Evolutionary conservation across 1,139 yeast genomes (phyloP), one percentile per base, ranked within the genome.

Genomic region (Sugiyamaella castrensis): DNA sequence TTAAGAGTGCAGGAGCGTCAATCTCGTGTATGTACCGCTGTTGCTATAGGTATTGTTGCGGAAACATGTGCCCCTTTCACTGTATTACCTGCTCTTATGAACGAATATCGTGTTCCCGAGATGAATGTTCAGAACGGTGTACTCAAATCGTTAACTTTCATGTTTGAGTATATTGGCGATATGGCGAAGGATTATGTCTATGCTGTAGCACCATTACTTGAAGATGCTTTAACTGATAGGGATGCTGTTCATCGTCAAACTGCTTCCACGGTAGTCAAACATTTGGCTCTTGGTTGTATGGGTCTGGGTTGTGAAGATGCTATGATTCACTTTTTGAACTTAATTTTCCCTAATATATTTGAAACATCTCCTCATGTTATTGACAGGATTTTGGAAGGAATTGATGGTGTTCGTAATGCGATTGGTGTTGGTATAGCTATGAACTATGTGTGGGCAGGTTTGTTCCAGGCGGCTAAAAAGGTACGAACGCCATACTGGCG

Each of bases 321-420:
- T 28, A 81, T 84, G 65, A 65, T 87, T 9, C 96, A 89, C 64
- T 76, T 81, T 48, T 68, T 89, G 61, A 87, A 91, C 62, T 71
- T 88, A 44, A 66, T 91, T 15, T 67, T 88, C 63, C 97, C 98
- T 1, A 91, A 89, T 63, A 73, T 92, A 2, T 89, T 81, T 64
- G 98, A 91, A 64, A 87, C 96, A 0, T 88, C 97, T 0, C 98
- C 98, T 0, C 98, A 94, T 67, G 98, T 91, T 11, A 89, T 91
- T 51, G 77, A 74, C 28, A 78, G 98, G 54, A 81, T 92, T 3
- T 59, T 87, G 46, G 98, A 89, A 50, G 87, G 92, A 50, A 71
- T 92, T 28, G 94, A 87, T 53, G 84, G 91, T 1, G 66, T 89
- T 32, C 73, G 94, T 39, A 72, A 78, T 48, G 84, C 84, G 0